Evolutionary conservation across 192 early-diverging fungal species (phyloP).

Genomic region (Allomyces macrogynus): DNA sequence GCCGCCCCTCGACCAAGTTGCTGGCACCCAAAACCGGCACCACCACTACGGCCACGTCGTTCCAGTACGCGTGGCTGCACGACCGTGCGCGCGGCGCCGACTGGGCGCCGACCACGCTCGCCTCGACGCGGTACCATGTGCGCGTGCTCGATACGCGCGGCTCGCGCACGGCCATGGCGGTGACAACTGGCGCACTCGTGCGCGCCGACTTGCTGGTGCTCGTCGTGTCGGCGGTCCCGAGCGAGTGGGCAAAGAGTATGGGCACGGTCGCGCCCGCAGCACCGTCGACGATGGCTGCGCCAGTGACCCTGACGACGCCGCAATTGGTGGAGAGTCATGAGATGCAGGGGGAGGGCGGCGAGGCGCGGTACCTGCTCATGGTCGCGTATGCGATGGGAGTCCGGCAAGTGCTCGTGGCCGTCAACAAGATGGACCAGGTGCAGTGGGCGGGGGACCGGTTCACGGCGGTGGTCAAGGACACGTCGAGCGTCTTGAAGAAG

Average conservation of each 20-base stretch:
- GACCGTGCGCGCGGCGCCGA: background rate
- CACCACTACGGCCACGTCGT: background rate
- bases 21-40: too few relatives aligned
- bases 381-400: conserved; percentile 96
- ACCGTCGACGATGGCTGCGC: background rate
- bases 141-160: conserved; percentile 98
- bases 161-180: conserved; percentile 99
- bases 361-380: conserved; percentile 97
- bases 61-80: background rate
- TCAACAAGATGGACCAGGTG: conserved; percentile 99
- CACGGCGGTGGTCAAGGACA: conserved; percentile 90
- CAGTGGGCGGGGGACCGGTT: conserved; percentile 86
- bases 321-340: too few relatives aligned
- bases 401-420: conserved; percentile 89
- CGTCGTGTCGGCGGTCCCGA: conserved; percentile 50
- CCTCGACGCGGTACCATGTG: conserved; percentile 89
- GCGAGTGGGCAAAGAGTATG: conserved; percentile 63
- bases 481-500: conserved; percentile 89
- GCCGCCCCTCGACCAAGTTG: too few relatives aligned
- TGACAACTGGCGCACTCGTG: conserved; percentile 97
- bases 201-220: conserved; percentile 95
- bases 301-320: background rate
- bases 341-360: conserved; percentile 29
- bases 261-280: background rate
- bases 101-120: conserved; percentile 25